Base-by-base conservation (phyloP, 1,284 basidiomycete genomes). In the Cryptococcus hybrid region DNA sequence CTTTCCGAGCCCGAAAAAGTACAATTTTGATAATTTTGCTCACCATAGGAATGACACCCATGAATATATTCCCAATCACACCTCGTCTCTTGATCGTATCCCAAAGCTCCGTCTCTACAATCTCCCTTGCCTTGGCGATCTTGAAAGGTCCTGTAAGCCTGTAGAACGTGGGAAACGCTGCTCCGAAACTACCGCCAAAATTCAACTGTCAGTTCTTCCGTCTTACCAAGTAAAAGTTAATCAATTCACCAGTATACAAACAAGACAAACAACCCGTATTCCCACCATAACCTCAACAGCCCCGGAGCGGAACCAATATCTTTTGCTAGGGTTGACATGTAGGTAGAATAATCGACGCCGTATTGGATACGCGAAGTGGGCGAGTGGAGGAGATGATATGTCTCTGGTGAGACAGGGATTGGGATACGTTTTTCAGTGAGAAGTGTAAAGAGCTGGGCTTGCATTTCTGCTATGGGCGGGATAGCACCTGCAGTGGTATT, bases 381-480 rank as follows among this genome's bases (percentile, higher is more conserved):
- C 40, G 80, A 80, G 13, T 83, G 80, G 5, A 87, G 78, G 3
- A 87, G 77, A 62, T 85, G 83, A 69, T 87, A 87, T 62, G 83
- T 80, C 24, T 84, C 81, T 3, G 78, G 77, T 0, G 83, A 75
- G 2, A 83, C 73, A 0, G 83, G 82, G 18, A 77, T 69, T n/a
- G 40, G 40, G 24, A 24, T 24, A 24, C 24, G 24, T 5, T 84
- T 76, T 52, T 79, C 72, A 2, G 77, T 74, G 6, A 86, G 66
- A 2, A 83, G 80, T 47, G 84, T 82, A 84, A 84, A 86, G 59
- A 86, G 82, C 71, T 86, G 83, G 0, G 81, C 74, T 65, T 86
- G 85, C 81, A 85, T 84, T 71, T 87, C 86, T 1, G 85, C 81
- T 53, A 86, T 84, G 0, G 86, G 85, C 0, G 86, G 86, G 54